Evolutionary conservation across 441 rosid species (phyloP).

Genomic region (Hypseocharis bilobata): DNA sequence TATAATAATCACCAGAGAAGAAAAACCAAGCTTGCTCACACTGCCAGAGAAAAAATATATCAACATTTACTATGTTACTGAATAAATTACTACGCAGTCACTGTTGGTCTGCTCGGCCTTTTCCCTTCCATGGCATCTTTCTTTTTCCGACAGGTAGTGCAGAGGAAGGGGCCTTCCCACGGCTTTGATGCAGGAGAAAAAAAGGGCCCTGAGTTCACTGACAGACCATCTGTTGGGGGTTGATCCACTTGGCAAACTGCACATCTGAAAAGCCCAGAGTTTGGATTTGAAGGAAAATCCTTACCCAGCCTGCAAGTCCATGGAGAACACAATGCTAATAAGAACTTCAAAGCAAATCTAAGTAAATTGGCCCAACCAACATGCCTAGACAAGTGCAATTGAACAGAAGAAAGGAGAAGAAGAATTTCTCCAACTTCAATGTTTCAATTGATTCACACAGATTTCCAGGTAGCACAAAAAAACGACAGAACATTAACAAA

Average conservation of each 20-base stretch:
- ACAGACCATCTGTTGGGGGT: slow-evolving; percentile 45
- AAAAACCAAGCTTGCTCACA: slow-evolving; percentile 39
- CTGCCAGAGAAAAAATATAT: slow-evolving; percentile 36
- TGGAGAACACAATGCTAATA: neutral
- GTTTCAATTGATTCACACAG: no score
- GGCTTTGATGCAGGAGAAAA: slow-evolving; percentile 65
- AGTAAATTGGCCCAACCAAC: neutral
- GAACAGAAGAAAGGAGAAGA: no score
- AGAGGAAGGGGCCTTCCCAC: slow-evolving; percentile 89
- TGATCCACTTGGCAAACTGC: slow-evolving; percentile 93
- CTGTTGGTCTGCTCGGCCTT: slow-evolving; percentile 48
- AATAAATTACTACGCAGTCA: slow-evolving; percentile 33
- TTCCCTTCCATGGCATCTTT: slow-evolving; percentile 99
- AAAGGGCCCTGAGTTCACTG: slow-evolving; percentile 44
- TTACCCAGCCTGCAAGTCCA: slow-evolving; percentile 70
- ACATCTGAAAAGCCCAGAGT: slow-evolving; percentile 62
- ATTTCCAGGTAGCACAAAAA: no score
- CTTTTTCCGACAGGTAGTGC: slow-evolving; percentile 67
- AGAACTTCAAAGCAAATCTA: neutral
- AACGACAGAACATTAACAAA: no score
- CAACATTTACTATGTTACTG: slow-evolving; percentile 41
- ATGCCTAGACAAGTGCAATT: neutral
- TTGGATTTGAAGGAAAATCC: slow-evolving; percentile 40
- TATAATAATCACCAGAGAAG: slow-evolving; percentile 29
- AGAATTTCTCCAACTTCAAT: no score